phyloP scores from a whole-genome alignment of 805 yeast genomes.

The Wickerhamiella australiensis region DNA sequence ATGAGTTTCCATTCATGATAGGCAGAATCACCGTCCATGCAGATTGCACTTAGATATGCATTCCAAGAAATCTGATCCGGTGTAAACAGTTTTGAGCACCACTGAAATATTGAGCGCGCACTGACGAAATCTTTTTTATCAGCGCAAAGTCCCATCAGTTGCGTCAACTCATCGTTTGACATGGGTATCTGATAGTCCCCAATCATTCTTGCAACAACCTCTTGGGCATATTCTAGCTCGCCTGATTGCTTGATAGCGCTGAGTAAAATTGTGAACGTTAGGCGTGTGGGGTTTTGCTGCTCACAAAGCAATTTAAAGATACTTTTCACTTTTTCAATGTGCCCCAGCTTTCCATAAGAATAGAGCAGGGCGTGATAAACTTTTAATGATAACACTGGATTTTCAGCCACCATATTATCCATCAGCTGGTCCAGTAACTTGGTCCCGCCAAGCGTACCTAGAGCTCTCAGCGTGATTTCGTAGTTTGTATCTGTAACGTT shows the following conservation, averaged over 20 bases:
- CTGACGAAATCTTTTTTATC: conserved; percentile 21
- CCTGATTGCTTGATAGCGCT: conserved; percentile 29
- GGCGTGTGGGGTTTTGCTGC: conserved; percentile 24
- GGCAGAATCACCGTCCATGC: conserved; percentile 26
- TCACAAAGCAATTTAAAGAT: conserved; percentile 30
- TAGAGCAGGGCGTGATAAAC: conserved; percentile 38
- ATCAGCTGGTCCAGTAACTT: conserved; percentile 40
- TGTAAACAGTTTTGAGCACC: conserved; percentile 20
- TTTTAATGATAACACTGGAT: conserved; percentile 35
- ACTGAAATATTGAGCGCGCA: conserved; percentile 23
- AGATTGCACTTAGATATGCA: conserved; percentile 27
- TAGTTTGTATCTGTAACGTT: conserved; percentile 37
- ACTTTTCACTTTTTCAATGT: conserved; percentile 30
- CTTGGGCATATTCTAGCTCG: conserved; percentile 30
- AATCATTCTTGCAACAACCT: conserved; percentile 20
- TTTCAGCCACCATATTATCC: conserved; percentile 33
- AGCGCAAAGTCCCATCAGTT: conserved; percentile 25
- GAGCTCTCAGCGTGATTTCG: conserved; percentile 46
- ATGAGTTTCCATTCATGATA: conserved; percentile 26
- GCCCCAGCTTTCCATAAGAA: conserved; percentile 31
- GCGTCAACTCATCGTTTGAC: conserved; percentile 20
- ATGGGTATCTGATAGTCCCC: conserved; percentile 18
- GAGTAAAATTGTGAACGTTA: conserved; percentile 30
- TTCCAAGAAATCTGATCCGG: conserved; percentile 26
- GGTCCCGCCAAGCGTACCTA: conserved; percentile 40